These are phyloP conservation scores for Phoma sp. DNA, from an alignment of 2,329 filamentous ascomycete species.

Conservation along the genomic window DNA sequence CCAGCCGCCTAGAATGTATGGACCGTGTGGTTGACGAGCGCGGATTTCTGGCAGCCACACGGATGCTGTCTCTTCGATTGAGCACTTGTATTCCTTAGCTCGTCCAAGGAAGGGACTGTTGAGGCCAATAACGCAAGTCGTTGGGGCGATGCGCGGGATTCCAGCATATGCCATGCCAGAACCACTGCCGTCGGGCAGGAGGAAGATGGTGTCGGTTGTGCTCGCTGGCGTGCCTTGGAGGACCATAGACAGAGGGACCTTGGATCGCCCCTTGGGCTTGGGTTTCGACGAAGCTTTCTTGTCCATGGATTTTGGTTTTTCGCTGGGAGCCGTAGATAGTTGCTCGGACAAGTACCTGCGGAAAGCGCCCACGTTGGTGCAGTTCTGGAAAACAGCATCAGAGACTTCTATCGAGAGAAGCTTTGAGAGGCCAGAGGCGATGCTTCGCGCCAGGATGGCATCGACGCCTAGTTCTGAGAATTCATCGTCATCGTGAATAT, in stretches of 20 bases:
- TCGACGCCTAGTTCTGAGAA: neutral
- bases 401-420: neutral
- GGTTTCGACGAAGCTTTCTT: too few species aligned
- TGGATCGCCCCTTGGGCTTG: neutral
- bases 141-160: conserved; percentile 30
- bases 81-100: conserved; percentile 33
- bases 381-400: neutral
- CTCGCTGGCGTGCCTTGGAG: neutral
- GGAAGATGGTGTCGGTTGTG: conserved; percentile 41
- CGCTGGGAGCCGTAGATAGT: too few species aligned
- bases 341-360: neutral
- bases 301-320: too few species aligned
- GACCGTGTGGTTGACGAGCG: conserved; percentile 48
- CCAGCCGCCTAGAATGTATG: conserved; percentile 50
- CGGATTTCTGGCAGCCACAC: conserved; percentile 56
- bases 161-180: conserved; percentile 54
- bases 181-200: conserved; percentile 60
- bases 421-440: neutral
- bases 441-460: neutral
- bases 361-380: neutral
- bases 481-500: neutral
- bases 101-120: conserved; percentile 51
- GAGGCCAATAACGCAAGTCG: conserved; percentile 61
- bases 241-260: neutral
- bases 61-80: conserved; percentile 39